Evolutionary conservation across 371 early-diverging fungal species (phyloP), one percentile per base, ranked within the genome.

Genomic region (Circinella umbellata): DNA sequence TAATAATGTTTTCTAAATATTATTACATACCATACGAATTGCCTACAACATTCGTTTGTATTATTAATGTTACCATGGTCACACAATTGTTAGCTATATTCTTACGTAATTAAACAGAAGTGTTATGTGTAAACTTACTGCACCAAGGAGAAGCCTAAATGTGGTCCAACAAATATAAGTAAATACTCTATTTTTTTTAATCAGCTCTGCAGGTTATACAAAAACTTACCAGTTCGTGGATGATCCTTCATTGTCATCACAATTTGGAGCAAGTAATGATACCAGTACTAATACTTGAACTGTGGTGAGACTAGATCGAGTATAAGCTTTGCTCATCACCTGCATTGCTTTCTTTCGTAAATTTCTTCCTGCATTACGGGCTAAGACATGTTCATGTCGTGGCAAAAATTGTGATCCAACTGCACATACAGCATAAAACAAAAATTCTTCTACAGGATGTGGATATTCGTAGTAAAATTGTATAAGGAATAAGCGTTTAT

Each of bases 381-480:
- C 11, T 11, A 42, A 1, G 1, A 3, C 6, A 42, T 9, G 11
- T 11, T 42, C 42, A 18, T 10, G 57, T 34, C 20, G 35, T 57
- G 57, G 57, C 11, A 57, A 14, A 34, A 57, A 18, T 34, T 34
- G 57, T 17, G 57, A 18, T 11, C 57, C 57, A 5, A 34, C 57
- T 13, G 57, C 35, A n/a, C 57, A 57, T 34, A 57, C 57, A 0
- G 57, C 57, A 13, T 57, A 34, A 27, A 57, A 57, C 6, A 57
- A 14, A 34, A 27, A 0, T 18, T 34, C n/a, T 10, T 57, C 57
- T 8, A 57, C 10, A 9, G 57, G 57, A 11, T 57, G 57, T 34
- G 57, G 57, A 27, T 57, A 57, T 57, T 57, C n/a, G 57, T 57
- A 57, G 27, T 57, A 57, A n/a, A 27, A 57, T 4, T 57, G 57